Percentiles rank a stretch among this genome's conserved stretches.
Evolutionary conservation across 2,329 filamentous ascomycete species (phyloP).

Genomic region (Botrytis sinoallii): DNA sequence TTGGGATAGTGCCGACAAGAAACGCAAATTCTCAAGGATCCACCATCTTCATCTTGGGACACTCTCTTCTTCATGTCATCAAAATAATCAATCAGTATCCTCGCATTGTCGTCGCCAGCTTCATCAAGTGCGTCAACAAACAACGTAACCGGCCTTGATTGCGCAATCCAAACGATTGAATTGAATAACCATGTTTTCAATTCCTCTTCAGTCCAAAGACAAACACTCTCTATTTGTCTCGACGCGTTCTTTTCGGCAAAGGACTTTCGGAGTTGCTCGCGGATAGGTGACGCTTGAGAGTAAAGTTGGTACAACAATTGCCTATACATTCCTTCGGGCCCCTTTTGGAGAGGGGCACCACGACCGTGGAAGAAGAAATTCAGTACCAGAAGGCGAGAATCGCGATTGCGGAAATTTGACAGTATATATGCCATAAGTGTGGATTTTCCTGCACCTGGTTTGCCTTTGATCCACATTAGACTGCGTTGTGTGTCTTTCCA

Average conservation of each 20-base stretch:
- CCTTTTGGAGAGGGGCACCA: conserved; percentile 38
- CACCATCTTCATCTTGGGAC: neutral
- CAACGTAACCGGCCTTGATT: neutral
- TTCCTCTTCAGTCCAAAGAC: conserved; percentile 19
- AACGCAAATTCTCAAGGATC: conserved; percentile 23
- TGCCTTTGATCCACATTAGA: conserved; percentile 43
- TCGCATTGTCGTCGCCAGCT: conserved; percentile 14
- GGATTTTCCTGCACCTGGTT: conserved; percentile 44
- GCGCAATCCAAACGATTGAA: conserved; percentile 5
- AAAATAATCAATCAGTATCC: conserved; percentile 16
- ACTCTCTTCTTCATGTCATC: conserved; percentile 5
- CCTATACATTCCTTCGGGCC: conserved; percentile 39
- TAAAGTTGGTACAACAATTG: conserved; percentile 37
- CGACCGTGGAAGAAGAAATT: conserved; percentile 41
- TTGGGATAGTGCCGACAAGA: conserved; percentile 31
- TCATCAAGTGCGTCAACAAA: conserved; percentile 26
- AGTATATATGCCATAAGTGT: conserved; percentile 41
- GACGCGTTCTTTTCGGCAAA: neutral
- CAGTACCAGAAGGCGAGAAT: neutral
- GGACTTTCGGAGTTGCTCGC: neutral
- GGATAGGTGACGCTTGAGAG: neutral
- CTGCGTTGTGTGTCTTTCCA: conserved; percentile 29
- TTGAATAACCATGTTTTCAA: conserved; percentile 9
- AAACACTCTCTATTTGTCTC: neutral
- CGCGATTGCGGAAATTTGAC: conserved; percentile 18